Evolutionary conservation across 768 basidiomycete species (phyloP), one percentile per base, ranked within the genome.

Genomic region (Lepiota venenata): DNA sequence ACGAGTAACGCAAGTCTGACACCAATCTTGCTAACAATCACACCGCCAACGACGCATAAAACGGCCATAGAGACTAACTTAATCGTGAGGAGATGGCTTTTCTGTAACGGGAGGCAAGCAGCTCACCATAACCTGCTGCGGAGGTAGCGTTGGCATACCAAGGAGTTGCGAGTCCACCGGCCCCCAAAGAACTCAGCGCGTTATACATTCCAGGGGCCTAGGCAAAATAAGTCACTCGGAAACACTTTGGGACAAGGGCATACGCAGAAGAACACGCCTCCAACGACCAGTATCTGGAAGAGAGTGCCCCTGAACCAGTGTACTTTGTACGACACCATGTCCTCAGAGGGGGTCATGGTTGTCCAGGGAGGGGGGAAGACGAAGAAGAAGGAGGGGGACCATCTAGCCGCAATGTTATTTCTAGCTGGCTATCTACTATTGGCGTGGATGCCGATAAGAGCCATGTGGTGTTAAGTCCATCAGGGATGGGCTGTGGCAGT

Each of bases 191-290:
- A 27, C 55, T 64, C 6, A 69, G 51, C 20, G 68, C 68, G 64
- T 69, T 69, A 52, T 69, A 69, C 68, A 68, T 69, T 29, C 66
- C 65, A 29, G 67, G 67, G 40, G 67, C 67, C 67, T 68, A 20
- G 35, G 18, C 14, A 48, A 15, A 16, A 44, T 36, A 29, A 41
- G 48, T 20, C n/a, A n/a, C 4, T 36, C 32, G 36, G 27, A 10
- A 44, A 37, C 16, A 56, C 32, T 32, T 32, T 37, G 35, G 25
- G 14, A 29, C 39, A 50, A 20, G 43, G 25, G 55, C 63, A 32
- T 59, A 66, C 64, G 35, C 64, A 66, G 37, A 66, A 66, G 54
- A 69, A 69, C 15, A 69, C 68, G 12, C 66, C 68, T 52, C 68
- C 67, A 7, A 69, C 66, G 5, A 69, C 65, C 11, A 69, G 12